Evolutionary conservation across 1,284 basidiomycete species (phyloP).

Genomic region (Cystobasidium slooffiae): DNA sequence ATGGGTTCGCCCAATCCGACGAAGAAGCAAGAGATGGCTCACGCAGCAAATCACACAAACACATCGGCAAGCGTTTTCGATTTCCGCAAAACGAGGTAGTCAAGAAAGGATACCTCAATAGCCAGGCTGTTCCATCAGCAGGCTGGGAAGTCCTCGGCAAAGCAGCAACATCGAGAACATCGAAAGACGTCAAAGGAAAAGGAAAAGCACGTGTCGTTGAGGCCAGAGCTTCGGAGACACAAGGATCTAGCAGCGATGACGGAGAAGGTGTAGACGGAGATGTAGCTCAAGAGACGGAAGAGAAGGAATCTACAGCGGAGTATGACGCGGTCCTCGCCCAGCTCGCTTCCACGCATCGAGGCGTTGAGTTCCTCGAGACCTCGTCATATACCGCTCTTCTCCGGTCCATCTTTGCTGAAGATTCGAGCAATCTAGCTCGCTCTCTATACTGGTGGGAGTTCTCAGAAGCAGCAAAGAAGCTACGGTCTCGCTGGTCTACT

Average conservation of each 20-base stretch:
- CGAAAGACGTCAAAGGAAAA: slow-evolving; percentile 8
- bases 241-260: not conserved
- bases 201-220: slow-evolving; percentile 1
- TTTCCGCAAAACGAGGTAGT: slow-evolving; percentile 1
- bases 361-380: slow-evolving; percentile 8
- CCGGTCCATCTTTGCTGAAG: slow-evolving; percentile 25
- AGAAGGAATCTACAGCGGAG: not conserved
- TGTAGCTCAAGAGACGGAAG: not conserved
- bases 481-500: not conserved
- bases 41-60: not conserved
- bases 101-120: not conserved
- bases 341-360: not conserved
- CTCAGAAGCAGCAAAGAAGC: slow-evolving; percentile 8
- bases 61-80: not conserved
- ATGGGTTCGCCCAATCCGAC: not conserved
- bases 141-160: slow-evolving; percentile 10
- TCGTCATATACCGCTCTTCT: slow-evolving; percentile 19
- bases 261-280: slow-evolving; percentile 9
- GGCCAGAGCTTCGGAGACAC: not conserved
- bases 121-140: slow-evolving; percentile 4
- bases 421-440: slow-evolving; percentile 23
- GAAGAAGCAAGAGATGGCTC: not conserved
- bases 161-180: not conserved
- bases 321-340: slow-evolving; percentile 11
- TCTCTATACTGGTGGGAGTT: slow-evolving; percentile 39